phyloP scores from a whole-genome alignment of 306 rosid species.

The Vachellia pachyceras region DNA sequence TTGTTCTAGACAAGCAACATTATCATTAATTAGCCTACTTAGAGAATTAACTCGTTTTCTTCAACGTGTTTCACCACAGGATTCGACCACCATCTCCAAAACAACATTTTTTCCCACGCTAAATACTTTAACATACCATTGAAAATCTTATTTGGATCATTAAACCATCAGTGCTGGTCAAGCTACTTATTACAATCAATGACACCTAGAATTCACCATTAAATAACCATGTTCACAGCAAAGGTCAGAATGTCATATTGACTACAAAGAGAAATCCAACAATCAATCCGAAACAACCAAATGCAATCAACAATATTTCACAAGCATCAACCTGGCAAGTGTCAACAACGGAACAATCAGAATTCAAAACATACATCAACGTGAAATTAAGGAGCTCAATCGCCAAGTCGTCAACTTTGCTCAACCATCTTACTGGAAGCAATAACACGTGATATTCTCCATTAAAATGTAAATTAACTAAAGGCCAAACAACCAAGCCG shows the following conservation, averaged over 20 bases:
- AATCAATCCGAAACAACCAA: background rate
- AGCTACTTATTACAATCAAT: background rate
- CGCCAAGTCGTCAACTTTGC: background rate
- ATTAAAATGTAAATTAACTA: background rate
- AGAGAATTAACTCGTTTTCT: background rate
- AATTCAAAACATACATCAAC: background rate
- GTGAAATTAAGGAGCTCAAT: background rate
- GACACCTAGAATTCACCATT: background rate
- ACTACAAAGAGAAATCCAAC: background rate
- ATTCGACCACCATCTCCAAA: background rate
- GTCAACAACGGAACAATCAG: background rate
- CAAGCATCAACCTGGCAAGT: background rate
- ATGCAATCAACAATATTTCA: background rate
- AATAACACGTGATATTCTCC: background rate
- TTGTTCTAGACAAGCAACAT: background rate
- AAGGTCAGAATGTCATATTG: background rate
- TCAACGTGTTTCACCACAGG: background rate
- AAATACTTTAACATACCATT: background rate
- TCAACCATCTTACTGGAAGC: background rate
- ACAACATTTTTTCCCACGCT: background rate
- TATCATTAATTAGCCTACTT: background rate
- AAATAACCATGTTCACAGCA: background rate
- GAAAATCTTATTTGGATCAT: background rate
- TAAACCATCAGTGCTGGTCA: background rate
- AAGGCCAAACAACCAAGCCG: background rate